These are phyloP conservation scores for Kazachstania taianensis DNA, from an alignment of 805 yeast species.

Conservation along the genomic window DNA sequence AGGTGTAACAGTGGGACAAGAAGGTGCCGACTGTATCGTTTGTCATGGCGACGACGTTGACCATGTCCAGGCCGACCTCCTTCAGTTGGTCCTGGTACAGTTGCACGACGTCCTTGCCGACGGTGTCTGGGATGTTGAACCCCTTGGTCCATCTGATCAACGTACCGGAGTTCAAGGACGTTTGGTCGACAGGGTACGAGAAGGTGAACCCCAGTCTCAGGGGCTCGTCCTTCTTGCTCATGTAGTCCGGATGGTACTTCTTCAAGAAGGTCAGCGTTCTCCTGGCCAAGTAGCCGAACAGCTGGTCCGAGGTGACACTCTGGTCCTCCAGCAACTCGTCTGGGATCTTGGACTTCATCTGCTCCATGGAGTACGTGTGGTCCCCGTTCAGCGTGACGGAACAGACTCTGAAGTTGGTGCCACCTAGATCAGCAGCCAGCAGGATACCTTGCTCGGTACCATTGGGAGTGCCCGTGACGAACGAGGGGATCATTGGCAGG, in stretches of 20 bases:
- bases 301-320: conserved; percentile 41
- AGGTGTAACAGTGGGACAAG: conserved; percentile 75
- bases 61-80: conserved; percentile 41
- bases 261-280: conserved; percentile 55
- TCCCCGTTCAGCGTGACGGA: conserved; percentile 70
- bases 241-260: conserved; percentile 46
- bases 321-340: conserved; percentile 57
- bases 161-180: conserved; percentile 66
- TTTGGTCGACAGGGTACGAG: conserved; percentile 86
- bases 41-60: conserved; percentile 75
- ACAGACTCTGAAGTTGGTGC: conserved; percentile 92
- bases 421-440: conserved; percentile 91
- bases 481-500: conserved; percentile 91
- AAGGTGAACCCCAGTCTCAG: conserved; percentile 87
- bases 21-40: conserved; percentile 95
- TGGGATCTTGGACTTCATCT: conserved; percentile 73
- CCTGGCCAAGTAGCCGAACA: conserved; percentile 66
- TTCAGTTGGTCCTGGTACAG: conserved; percentile 64
- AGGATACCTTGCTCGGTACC: conserved; percentile 78
- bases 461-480: conserved; percentile 73
- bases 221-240: conserved; percentile 9
- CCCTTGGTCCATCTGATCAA: conserved; percentile 96
- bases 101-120: conserved; percentile 72
- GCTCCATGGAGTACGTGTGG: conserved; percentile 65
- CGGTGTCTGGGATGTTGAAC: conserved; percentile 73